phyloP scores from a whole-genome alignment of 805 yeast species.

The Clavispora phyllophila region DNA sequence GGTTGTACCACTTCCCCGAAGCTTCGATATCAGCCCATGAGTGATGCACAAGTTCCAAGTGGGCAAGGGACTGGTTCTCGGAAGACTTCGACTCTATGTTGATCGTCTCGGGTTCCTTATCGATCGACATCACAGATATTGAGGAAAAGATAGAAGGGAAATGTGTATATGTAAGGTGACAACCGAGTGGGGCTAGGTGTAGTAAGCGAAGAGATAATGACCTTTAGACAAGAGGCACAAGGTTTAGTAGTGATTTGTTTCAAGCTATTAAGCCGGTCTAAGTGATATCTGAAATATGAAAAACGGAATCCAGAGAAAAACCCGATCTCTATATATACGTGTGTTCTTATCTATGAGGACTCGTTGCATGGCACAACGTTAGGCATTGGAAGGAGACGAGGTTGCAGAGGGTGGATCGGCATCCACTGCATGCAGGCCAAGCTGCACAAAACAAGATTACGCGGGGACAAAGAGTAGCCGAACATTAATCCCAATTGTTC shows the following conservation, averaged over 20 bases:
- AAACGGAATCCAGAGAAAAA: not conserved
- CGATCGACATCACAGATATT: conserved; percentile 1
- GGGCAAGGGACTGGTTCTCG: conserved; percentile 7
- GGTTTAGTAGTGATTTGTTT: not conserved
- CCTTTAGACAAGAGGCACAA: not conserved
- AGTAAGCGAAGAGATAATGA: not conserved
- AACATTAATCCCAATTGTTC: not conserved
- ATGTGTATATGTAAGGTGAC: not conserved
- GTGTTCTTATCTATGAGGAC: not conserved
- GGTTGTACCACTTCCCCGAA: conserved; percentile 40
- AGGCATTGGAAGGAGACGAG: not conserved
- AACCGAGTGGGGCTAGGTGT: not conserved
- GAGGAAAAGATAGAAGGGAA: not conserved
- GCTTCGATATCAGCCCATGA: conserved; percentile 26
- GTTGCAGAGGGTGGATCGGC: not conserved
- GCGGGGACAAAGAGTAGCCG: not conserved
- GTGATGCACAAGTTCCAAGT: conserved; percentile 20
- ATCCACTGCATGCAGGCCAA: not conserved
- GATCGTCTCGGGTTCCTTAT: conserved; percentile 4
- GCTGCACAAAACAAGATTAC: not conserved
- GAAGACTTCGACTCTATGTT: conserved; percentile 6
- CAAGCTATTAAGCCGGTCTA: not conserved
- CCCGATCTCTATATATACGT: not conserved
- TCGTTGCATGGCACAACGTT: not conserved
- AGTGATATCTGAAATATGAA: not conserved